Evolutionary conservation across 352 stramenopile genomes (phyloP), one percentile per base, ranked within the genome.

Genomic region (Phytophthora nicotianae): DNA sequence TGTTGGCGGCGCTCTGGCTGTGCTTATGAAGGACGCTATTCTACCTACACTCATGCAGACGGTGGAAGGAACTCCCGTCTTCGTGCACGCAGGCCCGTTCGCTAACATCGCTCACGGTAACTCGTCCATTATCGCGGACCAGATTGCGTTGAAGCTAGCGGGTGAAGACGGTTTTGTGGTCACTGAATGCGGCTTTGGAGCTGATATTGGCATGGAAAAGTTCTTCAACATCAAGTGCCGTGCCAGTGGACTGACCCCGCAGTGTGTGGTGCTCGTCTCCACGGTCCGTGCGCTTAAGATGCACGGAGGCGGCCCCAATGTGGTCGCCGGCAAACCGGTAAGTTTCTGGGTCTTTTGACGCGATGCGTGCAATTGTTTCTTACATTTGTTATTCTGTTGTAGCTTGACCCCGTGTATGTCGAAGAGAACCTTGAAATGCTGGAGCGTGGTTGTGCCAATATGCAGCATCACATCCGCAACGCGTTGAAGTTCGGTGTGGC

Each of bases 211-310:
- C 49, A 95, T 97, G 78, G 93, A 98, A 64, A 98, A 99, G 77
- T 99, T 99, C 72, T 99, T 99, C 77, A 99, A 99, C 83, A 99
- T 99, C 69, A 99, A 99, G 82, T 99, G 97, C 73, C 88, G 97
- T 29, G 86, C 90, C 32, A 98, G 84, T 58, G 96, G 95, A 14
- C 75, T 99, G 7, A 96, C 87, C n/a, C 98, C 98, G 8, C 91
- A 98, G 66, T 99, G 93, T 60, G 96, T 97, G 37, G 97, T 99
- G 41, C 92, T 99, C 32, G 98, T 99, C 14, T 95, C 97, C 16
- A 99, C 98, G 4, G 92, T 99, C 26, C 93, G 98, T 33, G 97
- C 98, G 27, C 75, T 99, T 20, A 99, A 99, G 82, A 98, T 99
- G 93, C 97, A 99, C 81, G 97, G 97, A 27, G 97, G 97, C n/a